A percentile compares a stretch with the other conserved stretches of the same genome.
Conservation (phyloP, 2,329 filamentous ascomycete species). For the Pyricularia pennisetigena region DNA sequence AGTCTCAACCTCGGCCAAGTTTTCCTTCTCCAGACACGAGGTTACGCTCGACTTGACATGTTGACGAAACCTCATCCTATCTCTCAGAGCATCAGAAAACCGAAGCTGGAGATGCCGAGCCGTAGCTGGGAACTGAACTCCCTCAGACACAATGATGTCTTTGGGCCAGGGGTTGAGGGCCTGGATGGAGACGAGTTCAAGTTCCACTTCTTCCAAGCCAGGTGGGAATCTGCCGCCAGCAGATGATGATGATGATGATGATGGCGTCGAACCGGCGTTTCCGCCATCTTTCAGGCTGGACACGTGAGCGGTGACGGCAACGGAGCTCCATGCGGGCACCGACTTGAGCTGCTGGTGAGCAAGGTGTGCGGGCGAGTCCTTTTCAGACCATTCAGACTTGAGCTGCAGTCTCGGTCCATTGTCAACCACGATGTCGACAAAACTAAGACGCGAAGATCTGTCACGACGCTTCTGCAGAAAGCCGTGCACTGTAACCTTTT, state of each 20-base stretch:
- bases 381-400: slow-evolving; percentile 26
- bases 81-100: slow-evolving; percentile 55
- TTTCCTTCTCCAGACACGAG: slow-evolving; percentile 27
- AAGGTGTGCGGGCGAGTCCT: slow-evolving; percentile 21
- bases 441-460: slow-evolving; percentile 59
- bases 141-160: slow-evolving; percentile 66
- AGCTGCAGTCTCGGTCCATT: slow-evolving; percentile 26
- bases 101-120: slow-evolving; percentile 79
- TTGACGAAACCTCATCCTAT: slow-evolving; percentile 63
- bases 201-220: slow-evolving; percentile 33
- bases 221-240: slow-evolving; percentile 11
- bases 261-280: not conserved
- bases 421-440: slow-evolving; percentile 44
- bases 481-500: slow-evolving; percentile 51
- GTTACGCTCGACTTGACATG: slow-evolving; percentile 38
- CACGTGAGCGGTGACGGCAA: slow-evolving; percentile 33
- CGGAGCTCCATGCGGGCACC: slow-evolving; percentile 41
- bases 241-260: not conserved
- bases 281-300: slow-evolving; percentile 12
- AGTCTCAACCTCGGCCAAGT: slow-evolving; percentile 77
- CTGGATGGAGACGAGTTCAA: slow-evolving; percentile 52
- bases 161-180: slow-evolving; percentile 65
- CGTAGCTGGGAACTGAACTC: slow-evolving; percentile 63
- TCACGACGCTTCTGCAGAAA: slow-evolving; percentile 62
- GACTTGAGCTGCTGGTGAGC: slow-evolving; percentile 31